Conservation (phyloP, 2,329 filamentous ascomycete species). For the Sporothrix curviconia region DNA sequence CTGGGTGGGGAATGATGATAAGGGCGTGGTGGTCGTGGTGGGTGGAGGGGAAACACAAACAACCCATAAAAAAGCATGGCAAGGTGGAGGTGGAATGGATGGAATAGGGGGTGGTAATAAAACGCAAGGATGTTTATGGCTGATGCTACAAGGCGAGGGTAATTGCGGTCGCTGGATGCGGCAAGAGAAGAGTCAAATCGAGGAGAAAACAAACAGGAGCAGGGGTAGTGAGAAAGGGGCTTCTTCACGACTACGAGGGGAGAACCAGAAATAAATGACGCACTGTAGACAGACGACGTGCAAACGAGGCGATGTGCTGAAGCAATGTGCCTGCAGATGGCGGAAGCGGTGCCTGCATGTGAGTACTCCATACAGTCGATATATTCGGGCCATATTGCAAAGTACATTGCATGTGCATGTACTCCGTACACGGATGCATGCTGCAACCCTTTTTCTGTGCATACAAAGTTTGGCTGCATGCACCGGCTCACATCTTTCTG, state of each 20-base stretch:
- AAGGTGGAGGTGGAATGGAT: not conserved
- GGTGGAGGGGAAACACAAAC: not conserved
- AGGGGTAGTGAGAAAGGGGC: not conserved
- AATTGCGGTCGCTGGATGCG: conserved; percentile 1
- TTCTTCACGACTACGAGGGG: too few relatives aligned
- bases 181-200: not conserved
- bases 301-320: not conserved
- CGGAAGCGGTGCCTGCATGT: not conserved
- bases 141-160: not conserved
- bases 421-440: too few relatives aligned
- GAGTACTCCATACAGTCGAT: not conserved
- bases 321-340: not conserved
- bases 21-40: too few relatives aligned
- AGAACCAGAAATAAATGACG: too few relatives aligned
- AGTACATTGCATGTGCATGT: too few relatives aligned
- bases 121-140: not conserved
- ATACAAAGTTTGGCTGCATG: too few relatives aligned
- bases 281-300: not conserved
- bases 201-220: not conserved
- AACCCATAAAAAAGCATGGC: not conserved
- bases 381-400: too few relatives aligned
- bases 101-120: not conserved
- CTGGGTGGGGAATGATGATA: conserved; percentile 8
- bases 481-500: too few relatives aligned
- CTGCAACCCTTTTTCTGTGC: too few relatives aligned